Conservation (phyloP, 768 basidiomycete genomes). For the Lactarius quietus region DNA sequence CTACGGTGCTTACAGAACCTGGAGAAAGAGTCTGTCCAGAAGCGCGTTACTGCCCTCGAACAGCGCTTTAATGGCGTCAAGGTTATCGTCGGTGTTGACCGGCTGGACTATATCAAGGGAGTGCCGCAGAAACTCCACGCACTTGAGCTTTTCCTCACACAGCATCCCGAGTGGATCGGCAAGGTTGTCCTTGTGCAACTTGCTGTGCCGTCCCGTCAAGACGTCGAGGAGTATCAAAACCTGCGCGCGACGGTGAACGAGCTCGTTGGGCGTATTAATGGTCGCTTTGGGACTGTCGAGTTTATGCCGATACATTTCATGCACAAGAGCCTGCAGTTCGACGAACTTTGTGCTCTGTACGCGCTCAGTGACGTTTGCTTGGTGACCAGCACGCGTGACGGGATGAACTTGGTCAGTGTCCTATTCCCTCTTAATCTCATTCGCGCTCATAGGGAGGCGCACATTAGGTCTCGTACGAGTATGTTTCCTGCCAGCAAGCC, state of each 20-base stretch:
- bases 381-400: slow-evolving; percentile 92
- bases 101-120: slow-evolving; percentile 99
- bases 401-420: slow-evolving; percentile 93
- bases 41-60: slow-evolving; percentile 77
- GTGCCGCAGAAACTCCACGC: slow-evolving; percentile 98
- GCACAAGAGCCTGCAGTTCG: slow-evolving; percentile 91
- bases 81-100: slow-evolving; percentile 97
- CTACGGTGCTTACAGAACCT: slow-evolving; percentile 53
- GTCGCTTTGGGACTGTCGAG: slow-evolving; percentile 97
- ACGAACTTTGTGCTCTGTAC: slow-evolving; percentile 95
- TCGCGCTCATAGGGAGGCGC: neutral
- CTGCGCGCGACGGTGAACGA: slow-evolving; percentile 94
- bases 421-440: slow-evolving; percentile 29
- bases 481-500: slow-evolving; percentile 91
- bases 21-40: slow-evolving; percentile 69
- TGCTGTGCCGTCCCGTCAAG: slow-evolving; percentile 95
- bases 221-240: slow-evolving; percentile 99
- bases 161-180: slow-evolving; percentile 99
- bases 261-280: slow-evolving; percentile 97
- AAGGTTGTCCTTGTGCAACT: slow-evolving; percentile 97
- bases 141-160: slow-evolving; percentile 91
- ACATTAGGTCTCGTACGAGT: slow-evolving; percentile 94
- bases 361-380: slow-evolving; percentile 95
- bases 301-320: slow-evolving; percentile 99
- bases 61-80: slow-evolving; percentile 92